Evolutionary conservation across 805 yeast species (phyloP).

Genomic region (Candida ponderosae): DNA sequence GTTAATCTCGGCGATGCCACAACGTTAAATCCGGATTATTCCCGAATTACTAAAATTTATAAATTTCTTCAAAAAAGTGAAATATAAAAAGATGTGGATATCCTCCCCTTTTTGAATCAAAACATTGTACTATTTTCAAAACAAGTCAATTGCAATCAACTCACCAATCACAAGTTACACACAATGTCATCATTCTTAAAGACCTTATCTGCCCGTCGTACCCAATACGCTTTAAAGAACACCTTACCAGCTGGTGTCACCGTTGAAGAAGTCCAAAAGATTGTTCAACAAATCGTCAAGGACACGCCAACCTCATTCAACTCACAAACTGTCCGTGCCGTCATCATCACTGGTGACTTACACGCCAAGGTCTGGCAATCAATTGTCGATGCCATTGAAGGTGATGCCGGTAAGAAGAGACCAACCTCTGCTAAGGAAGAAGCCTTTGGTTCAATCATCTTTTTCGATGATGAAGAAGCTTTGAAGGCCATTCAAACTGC

Average conservation of each 20-base stretch:
- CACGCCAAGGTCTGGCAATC: slow-evolving; percentile 39
- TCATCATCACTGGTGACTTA: slow-evolving; percentile 35
- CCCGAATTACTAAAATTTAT: no score
- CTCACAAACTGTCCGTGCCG: slow-evolving; percentile 42
- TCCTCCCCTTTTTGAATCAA: no score
- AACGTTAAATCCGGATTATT: no score
- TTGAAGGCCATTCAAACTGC: slow-evolving; percentile 32
- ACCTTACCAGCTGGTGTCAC: slow-evolving; percentile 34
- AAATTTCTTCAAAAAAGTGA: no score
- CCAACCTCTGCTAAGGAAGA: slow-evolving; percentile 34
- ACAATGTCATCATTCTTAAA: slow-evolving; percentile 20
- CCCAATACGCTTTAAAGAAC: slow-evolving; percentile 37
- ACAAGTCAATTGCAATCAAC: no score
- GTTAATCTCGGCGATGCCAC: no score
- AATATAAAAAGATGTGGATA: no score
- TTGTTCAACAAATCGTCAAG: slow-evolving; percentile 36
- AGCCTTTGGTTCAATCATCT: slow-evolving; percentile 41
- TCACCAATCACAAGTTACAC: no score
- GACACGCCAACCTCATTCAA: slow-evolving; percentile 46
- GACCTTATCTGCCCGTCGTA: slow-evolving; percentile 34
- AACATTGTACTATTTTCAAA: no score
- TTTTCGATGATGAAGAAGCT: slow-evolving; percentile 36
- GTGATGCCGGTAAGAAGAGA: slow-evolving; percentile 31
- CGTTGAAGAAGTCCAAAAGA: slow-evolving; percentile 28
- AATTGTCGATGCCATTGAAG: slow-evolving; percentile 29